Evolutionary conservation across 2,329 filamentous ascomycete species (phyloP).

Genomic region (Huntiella bhutanensis): DNA sequence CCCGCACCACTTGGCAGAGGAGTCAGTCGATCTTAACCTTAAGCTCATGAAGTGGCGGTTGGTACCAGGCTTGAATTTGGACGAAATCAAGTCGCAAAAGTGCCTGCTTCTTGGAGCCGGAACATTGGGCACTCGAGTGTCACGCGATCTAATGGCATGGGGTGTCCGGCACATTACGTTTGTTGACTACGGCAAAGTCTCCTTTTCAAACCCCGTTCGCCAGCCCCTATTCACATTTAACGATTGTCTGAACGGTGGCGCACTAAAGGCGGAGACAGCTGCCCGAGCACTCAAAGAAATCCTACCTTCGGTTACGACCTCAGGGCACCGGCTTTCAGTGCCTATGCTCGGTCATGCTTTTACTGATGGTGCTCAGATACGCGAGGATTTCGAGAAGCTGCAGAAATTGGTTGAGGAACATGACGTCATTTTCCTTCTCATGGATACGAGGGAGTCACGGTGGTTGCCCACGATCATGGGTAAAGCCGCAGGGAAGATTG

Average conservation of each 20-base stretch:
- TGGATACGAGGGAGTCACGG: constrained; percentile 85
- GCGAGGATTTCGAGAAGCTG: constrained; percentile 56
- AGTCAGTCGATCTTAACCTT: constrained; percentile 86
- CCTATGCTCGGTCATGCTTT: constrained; percentile 87
- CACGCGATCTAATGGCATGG: constrained; percentile 84
- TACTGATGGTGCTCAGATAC: constrained; percentile 45
- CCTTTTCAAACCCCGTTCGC: constrained; percentile 88
- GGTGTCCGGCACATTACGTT: constrained; percentile 91
- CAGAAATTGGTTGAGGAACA: constrained; percentile 61
- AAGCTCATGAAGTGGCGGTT: constrained; percentile 99
- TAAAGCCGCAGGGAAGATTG: constrained; percentile 80
- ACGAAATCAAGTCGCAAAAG: constrained; percentile 72
- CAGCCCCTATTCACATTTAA: constrained; percentile 83
- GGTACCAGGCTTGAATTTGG: constrained; percentile 69
- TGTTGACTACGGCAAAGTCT: constrained; percentile 81
- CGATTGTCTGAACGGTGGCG: constrained; percentile 73
- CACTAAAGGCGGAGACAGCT: constrained; percentile 63
- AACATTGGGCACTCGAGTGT: constrained; percentile 85
- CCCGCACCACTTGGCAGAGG: constrained; percentile 67
- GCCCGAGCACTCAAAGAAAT: constrained; percentile 67
- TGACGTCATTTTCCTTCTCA: constrained; percentile 86
- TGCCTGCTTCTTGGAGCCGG: constrained; percentile 84
- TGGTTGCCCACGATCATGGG: constrained; percentile 96
- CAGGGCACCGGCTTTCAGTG: constrained; percentile 65
- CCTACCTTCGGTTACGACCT: constrained; percentile 72